These are phyloP conservation scores for Teunomyces tritomae DNA, from an alignment of 805 yeast genomes.

Conservation along the genomic window DNA sequence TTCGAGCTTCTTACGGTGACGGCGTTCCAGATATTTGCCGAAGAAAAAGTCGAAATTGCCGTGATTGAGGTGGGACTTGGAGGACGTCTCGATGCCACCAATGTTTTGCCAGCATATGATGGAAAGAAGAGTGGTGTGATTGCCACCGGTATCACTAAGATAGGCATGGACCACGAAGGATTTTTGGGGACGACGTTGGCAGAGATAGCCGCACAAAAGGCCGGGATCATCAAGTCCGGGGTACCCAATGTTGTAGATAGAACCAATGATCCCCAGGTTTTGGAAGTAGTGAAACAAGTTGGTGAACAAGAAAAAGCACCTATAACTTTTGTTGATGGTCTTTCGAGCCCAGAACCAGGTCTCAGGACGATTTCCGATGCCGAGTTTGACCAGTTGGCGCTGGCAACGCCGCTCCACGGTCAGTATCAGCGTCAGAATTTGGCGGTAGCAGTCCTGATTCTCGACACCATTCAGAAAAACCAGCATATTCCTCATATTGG, in stretches of 20 bases:
- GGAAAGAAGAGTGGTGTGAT: constrained; percentile 38
- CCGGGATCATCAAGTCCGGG: constrained; percentile 71
- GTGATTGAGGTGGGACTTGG: constrained; percentile 95
- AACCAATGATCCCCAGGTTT: constrained; percentile 51
- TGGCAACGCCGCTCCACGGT: constrained; percentile 64
- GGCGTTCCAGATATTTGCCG: constrained; percentile 73
- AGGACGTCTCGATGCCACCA: constrained; percentile 86
- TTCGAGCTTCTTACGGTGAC: constrained; percentile 84
- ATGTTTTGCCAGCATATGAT: constrained; percentile 46
- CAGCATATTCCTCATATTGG: constrained; percentile 20
- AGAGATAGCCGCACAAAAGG: constrained; percentile 75
- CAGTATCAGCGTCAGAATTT: constrained; percentile 70
- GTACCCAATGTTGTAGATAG: constrained; percentile 73
- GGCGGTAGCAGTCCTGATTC: constrained; percentile 59
- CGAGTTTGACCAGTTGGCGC: constrained; percentile 5
- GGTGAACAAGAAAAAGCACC: constrained; percentile 14
- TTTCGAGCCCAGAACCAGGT: not conserved
- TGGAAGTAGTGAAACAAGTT: constrained; percentile 38
- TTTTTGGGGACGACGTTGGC: constrained; percentile 65
- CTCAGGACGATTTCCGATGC: constrained; percentile 13
- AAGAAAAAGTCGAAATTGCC: constrained; percentile 63
- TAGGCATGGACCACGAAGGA: constrained; percentile 81
- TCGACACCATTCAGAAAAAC: constrained; percentile 32
- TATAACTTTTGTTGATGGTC: constrained; percentile 22
- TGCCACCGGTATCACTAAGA: constrained; percentile 75